These are phyloP conservation scores for Ceratocystis harringtonii DNA, from an alignment of 2,329 filamentous ascomycete genomes.

Conservation along the genomic window DNA sequence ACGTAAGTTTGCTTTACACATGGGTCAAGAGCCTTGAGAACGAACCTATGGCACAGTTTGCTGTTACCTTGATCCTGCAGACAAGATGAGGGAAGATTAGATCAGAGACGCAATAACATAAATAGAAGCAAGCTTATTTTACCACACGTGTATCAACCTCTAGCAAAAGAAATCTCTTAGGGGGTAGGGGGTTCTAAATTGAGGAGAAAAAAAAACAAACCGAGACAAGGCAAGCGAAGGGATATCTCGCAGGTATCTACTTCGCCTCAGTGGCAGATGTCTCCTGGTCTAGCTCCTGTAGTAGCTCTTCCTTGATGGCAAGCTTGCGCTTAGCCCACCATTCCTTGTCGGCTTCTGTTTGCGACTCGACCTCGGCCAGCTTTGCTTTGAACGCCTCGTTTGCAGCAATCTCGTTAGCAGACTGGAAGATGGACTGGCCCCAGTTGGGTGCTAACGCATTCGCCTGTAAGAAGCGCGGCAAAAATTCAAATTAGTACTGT, in stretches of 20 bases:
- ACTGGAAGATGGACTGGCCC: slow-evolving; percentile 94
- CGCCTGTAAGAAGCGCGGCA: slow-evolving; percentile 42
- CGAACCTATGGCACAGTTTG: not conserved
- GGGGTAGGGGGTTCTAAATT: not conserved
- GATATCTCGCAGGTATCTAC: slow-evolving; percentile 3
- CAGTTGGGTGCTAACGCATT: slow-evolving; percentile 79
- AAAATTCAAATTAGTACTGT: not conserved
- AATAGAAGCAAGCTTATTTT: not conserved
- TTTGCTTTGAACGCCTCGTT: slow-evolving; percentile 63
- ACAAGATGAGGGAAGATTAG: too few relatives aligned
- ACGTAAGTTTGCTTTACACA: not conserved
- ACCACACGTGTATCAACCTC: not conserved
- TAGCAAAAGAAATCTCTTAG: not conserved
- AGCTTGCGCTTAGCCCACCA: slow-evolving; percentile 84
- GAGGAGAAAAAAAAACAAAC: slow-evolving; percentile 39
- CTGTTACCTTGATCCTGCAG: not conserved
- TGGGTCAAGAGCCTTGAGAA: not conserved
- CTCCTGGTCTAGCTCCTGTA: slow-evolving; percentile 66
- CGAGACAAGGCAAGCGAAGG: slow-evolving; percentile 37
- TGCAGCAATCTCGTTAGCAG: slow-evolving; percentile 85
- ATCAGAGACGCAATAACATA: not conserved
- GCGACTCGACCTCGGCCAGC: slow-evolving; percentile 58
- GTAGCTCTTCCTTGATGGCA: slow-evolving; percentile 58
- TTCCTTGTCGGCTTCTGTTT: slow-evolving; percentile 58
- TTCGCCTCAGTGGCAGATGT: slow-evolving; percentile 28